phyloP scores from a whole-genome alignment of 2,329 filamentous ascomycete genomes.

The Hypoxylon sp. region DNA sequence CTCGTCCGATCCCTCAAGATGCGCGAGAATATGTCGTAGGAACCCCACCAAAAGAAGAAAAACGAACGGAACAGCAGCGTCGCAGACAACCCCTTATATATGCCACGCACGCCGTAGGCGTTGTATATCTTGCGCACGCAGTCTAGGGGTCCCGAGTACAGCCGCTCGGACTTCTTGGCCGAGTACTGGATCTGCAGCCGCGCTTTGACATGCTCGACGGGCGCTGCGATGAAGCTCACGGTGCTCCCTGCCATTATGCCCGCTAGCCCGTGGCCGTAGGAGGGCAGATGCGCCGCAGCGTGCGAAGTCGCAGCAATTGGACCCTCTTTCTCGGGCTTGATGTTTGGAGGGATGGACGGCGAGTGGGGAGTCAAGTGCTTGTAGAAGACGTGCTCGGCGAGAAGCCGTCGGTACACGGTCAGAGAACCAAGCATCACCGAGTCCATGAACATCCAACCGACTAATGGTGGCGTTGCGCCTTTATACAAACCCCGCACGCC shows the following conservation, averaged over 20 bases:
- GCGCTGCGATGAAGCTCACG: conserved; percentile 92
- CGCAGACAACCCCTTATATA: conserved; percentile 88
- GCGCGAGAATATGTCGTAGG: conserved; percentile 87
- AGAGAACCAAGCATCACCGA: conserved; percentile 89
- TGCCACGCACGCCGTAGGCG: conserved; percentile 81
- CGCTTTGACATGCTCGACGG: conserved; percentile 95
- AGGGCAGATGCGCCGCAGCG: conserved; percentile 70
- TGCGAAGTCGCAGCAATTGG: conserved; percentile 49
- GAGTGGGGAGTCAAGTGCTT: conserved; percentile 61
- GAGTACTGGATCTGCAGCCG: conserved; percentile 95
- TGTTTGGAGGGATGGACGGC: conserved; percentile 53
- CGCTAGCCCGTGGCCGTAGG: conserved; percentile 87
- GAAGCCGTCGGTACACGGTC: conserved; percentile 87
- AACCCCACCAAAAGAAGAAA: conserved; percentile 99
- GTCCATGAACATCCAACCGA: conserved; percentile 99
- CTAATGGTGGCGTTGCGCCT: conserved; percentile 89
- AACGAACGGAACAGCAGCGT: conserved; percentile 91
- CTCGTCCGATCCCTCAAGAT: conserved; percentile 76
- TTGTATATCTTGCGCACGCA: conserved; percentile 78
- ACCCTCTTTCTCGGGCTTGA: conserved; percentile 56
- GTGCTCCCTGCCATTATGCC: conserved; percentile 90
- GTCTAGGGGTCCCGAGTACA: conserved; percentile 91
- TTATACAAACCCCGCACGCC: conserved; percentile 92
- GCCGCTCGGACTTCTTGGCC: conserved; percentile 79
- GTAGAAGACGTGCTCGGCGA: conserved; percentile 85